These are phyloP conservation scores for Flagelloscypha sp. DNA, from an alignment of 768 basidiomycete species.

Conservation along the genomic window DNA sequence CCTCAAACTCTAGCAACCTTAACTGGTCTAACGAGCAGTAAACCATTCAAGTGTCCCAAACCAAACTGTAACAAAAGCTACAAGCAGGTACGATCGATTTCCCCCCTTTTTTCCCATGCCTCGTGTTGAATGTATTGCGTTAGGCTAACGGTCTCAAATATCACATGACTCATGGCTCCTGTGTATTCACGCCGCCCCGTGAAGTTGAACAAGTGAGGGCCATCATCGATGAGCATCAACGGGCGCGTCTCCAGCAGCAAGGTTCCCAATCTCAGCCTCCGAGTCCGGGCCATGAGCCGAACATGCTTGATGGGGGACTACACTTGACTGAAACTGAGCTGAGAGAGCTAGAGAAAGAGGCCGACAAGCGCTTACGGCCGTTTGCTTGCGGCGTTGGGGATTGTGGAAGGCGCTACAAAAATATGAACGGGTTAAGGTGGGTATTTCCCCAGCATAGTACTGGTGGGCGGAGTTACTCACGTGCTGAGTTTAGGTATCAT, in stretches of 20 bases:
- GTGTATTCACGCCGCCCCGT: slow-evolving; percentile 88
- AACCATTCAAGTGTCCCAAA: slow-evolving; percentile 91
- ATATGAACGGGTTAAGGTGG: slow-evolving; percentile 97
- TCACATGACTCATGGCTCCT: slow-evolving; percentile 87
- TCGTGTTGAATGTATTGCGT: not conserved
- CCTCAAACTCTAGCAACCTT: no score
- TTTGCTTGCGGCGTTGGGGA: slow-evolving; percentile 88
- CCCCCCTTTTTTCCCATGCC: not conserved
- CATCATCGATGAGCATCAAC: slow-evolving; percentile 49
- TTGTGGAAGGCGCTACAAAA: slow-evolving; percentile 87
- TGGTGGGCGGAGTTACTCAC: no score
- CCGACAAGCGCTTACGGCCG: slow-evolving; percentile 72
- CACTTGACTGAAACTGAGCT: slow-evolving; percentile 59
- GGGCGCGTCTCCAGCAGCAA: slow-evolving; percentile 25
- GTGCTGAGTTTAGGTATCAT: no score
- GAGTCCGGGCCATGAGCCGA: slow-evolving; percentile 29
- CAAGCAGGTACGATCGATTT: slow-evolving; percentile 71
- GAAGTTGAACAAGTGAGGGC: slow-evolving; percentile 72
- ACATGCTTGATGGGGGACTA: no score
- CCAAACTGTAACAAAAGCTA: slow-evolving; percentile 93
- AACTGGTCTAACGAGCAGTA: no score
- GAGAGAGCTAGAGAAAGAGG: slow-evolving; percentile 72
- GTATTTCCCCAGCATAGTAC: no score
- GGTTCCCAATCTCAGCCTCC: slow-evolving; percentile 20
- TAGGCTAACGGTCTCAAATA: slow-evolving; percentile 73